These are phyloP conservation scores for Tylopilus orsonianus DNA, from an alignment of 1,284 basidiomycete species.

Conservation along the genomic window DNA sequence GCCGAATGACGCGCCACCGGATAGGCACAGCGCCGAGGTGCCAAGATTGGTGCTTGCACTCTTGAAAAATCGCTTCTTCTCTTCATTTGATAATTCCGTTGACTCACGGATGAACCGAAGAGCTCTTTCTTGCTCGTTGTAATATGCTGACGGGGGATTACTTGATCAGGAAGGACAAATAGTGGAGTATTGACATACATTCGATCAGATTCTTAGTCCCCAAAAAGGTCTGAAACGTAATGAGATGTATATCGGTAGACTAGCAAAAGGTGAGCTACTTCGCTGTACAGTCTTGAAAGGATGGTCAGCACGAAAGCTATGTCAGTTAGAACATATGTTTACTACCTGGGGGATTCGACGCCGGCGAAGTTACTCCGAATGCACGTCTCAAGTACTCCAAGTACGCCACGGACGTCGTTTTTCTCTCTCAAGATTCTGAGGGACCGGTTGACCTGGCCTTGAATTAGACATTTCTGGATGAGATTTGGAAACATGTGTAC, in stretches of 20 bases:
- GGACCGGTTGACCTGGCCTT: constrained; percentile 59
- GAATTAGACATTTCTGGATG: neutral
- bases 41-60: constrained; percentile 89
- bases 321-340: constrained; percentile 2
- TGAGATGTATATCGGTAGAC: constrained; percentile 3
- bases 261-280: constrained; percentile 48
- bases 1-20: constrained; percentile 92
- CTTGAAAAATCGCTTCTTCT: constrained; percentile 93
- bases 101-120: constrained; percentile 76
- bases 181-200: constrained; percentile 42
- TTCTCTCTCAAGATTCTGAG: constrained; percentile 61
- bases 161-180: neutral
- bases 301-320: constrained; percentile 1
- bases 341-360: constrained; percentile 78
- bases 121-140: constrained; percentile 74
- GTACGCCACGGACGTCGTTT: constrained; percentile 80
- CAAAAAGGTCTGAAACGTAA: constrained; percentile 68
- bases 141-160: constrained; percentile 56
- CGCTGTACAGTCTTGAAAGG: constrained; percentile 75
- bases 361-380: constrained; percentile 94
- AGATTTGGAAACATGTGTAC: constrained; percentile 33
- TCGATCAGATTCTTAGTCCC: constrained; percentile 89
- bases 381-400: constrained; percentile 91
- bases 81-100: constrained; percentile 74
- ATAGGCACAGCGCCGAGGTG: constrained; percentile 87